phyloP scores from a whole-genome alignment of 2,329 filamentous ascomycete species.

The Verticillium klebahnii region DNA sequence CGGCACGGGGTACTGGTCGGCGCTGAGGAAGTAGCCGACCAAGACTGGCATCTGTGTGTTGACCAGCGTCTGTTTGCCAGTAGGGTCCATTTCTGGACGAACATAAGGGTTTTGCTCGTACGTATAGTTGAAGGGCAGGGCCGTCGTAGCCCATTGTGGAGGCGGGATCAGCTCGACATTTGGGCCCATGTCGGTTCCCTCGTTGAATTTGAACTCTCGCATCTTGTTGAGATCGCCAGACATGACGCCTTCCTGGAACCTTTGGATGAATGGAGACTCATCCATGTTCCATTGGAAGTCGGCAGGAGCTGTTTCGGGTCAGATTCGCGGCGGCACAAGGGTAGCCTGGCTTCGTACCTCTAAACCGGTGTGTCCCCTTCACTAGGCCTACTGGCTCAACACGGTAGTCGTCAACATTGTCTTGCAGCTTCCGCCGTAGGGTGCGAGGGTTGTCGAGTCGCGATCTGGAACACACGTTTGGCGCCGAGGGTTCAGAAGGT shows the following conservation, averaged over 20 bases:
- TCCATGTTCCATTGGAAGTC: conserved; percentile 81
- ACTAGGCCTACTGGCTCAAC: conserved; percentile 70
- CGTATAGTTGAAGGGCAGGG: conserved; percentile 70
- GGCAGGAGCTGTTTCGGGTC: conserved; percentile 53
- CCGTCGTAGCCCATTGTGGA: conserved; percentile 70
- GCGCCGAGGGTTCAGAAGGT: conserved; percentile 14
- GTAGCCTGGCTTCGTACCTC: conserved; percentile 42
- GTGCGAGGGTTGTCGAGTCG: conserved; percentile 48
- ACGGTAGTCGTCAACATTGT: conserved; percentile 63
- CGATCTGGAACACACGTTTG: conserved; percentile 35
- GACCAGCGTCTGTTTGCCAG: conserved; percentile 46
- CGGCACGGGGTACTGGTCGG: conserved; percentile 58
- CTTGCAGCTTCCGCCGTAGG: conserved; percentile 60
- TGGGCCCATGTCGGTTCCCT: conserved; percentile 48
- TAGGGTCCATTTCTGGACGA: conserved; percentile 53
- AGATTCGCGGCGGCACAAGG: neutral
- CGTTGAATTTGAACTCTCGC: conserved; percentile 56
- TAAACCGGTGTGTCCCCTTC: conserved; percentile 79
- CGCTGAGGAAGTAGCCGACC: conserved; percentile 52
- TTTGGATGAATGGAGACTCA: conserved; percentile 63
- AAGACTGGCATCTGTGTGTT: conserved; percentile 58
- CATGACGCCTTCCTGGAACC: conserved; percentile 67
- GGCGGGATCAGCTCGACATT: conserved; percentile 73
- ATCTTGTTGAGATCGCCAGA: conserved; percentile 53
- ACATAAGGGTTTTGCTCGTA: conserved; percentile 86